Conservation (phyloP, 2,329 filamentous ascomycete species). For the Endothia cerciana region DNA sequence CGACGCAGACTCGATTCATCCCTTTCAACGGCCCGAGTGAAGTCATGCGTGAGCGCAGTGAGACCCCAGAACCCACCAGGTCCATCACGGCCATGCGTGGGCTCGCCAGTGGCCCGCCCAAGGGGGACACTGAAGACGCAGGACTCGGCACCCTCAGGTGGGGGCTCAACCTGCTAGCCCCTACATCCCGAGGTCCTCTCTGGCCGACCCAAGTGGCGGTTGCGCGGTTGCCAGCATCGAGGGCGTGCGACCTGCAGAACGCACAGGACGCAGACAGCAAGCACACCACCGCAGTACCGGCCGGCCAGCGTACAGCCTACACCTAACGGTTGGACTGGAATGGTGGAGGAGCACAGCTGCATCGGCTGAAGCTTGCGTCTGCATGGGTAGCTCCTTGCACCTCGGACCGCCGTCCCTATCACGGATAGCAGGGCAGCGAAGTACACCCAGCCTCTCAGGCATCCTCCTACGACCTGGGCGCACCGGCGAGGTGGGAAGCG, state of each 20-base stretch:
- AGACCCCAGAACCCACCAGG: not conserved
- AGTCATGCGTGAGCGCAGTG: not conserved
- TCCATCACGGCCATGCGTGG: not conserved
- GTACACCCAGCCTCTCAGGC: not conserved
- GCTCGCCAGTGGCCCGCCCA: not conserved
- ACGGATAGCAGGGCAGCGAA: not conserved
- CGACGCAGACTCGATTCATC: not conserved
- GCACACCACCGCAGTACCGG: constrained; percentile 3
- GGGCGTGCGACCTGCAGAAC: constrained; percentile 6
- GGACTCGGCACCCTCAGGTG: not conserved
- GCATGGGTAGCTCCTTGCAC: constrained; percentile 14
- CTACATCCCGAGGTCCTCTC: not conserved
- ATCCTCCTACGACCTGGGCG: not conserved
- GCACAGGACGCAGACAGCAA: not conserved
- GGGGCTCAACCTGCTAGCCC: not conserved
- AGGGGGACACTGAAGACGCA: not conserved
- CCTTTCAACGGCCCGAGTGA: not conserved
- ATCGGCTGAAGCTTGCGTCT: constrained; percentile 8
- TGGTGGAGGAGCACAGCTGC: constrained; percentile 1
- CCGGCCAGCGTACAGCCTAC: not conserved
- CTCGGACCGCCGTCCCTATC: not conserved
- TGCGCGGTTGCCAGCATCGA: not conserved
- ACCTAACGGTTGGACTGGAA: constrained; percentile 1
- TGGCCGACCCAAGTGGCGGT: constrained; percentile 5
- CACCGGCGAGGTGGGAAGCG: not conserved